Percentiles rank a stretch among this genome's conserved stretches.
Conservation (phyloP, 179 eudicot genomes). For the Vitellaria paradoxa region DNA sequence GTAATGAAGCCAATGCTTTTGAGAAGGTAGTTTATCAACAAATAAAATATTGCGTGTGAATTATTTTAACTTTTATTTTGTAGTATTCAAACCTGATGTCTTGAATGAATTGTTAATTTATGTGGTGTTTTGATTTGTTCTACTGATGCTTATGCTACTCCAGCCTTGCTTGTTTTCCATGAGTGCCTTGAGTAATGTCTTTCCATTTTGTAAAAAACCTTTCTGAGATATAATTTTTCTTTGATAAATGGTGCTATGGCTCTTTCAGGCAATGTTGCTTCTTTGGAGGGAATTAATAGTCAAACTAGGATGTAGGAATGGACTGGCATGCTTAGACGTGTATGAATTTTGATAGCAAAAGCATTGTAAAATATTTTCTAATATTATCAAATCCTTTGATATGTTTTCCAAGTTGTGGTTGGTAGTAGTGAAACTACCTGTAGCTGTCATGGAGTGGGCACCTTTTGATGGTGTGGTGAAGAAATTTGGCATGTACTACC, state of each 20-base stretch:
- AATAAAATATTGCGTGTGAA: background rate
- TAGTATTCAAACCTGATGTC: background rate
- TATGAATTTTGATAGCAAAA: background rate
- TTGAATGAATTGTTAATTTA: background rate
- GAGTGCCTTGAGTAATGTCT: background rate
- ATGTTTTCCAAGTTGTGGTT: background rate
- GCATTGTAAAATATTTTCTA: background rate
- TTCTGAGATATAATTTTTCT: background rate
- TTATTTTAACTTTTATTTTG: background rate
- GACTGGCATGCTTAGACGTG: background rate
- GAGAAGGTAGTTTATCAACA: slow-evolving; percentile 66
- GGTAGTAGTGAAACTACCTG: background rate
- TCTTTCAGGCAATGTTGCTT: background rate
- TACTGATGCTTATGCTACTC: background rate
- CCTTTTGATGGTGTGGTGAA: background rate
- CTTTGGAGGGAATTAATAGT: background rate
- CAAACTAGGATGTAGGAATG: background rate
- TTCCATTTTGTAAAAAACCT: background rate
- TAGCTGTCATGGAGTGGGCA: background rate
- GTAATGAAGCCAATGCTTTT: slow-evolving; percentile 77
- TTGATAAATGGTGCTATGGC: background rate
- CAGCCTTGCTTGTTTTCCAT: background rate
- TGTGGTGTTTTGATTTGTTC: background rate
- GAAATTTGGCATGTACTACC: background rate
- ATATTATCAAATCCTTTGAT: background rate